A percentile compares a stretch with the other conserved stretches of the same genome.
Evolutionary conservation across 2,329 filamentous ascomycete genomes (phyloP).

Genomic region (Torrubiella hemipterigena): DNA sequence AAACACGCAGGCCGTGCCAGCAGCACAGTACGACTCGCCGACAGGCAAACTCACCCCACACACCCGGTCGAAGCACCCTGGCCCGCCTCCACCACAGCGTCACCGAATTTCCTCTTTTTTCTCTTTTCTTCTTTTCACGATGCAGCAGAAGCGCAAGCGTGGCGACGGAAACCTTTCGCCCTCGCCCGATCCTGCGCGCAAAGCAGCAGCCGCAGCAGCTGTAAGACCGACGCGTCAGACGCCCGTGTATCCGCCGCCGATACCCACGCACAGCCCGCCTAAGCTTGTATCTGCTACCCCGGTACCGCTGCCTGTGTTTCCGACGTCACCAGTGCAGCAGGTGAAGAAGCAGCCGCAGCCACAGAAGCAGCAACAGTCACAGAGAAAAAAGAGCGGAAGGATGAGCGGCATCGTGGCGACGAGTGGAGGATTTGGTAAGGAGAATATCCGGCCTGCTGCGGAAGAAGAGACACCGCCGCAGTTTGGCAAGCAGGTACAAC

Average conservation of each 20-base stretch:
- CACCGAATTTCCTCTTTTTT: no score
- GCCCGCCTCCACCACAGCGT: no score
- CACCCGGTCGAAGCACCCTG: no score
- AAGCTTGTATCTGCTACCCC: conserved; percentile 7
- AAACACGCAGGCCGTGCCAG: neutral
- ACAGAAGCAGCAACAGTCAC: conserved; percentile 5
- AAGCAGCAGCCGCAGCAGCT: no score
- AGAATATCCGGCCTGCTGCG: conserved; percentile 16
- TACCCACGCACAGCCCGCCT: conserved; percentile 14
- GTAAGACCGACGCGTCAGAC: conserved; percentile 17
- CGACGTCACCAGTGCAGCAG: neutral
- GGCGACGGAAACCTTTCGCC: no score
- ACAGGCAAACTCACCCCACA: no score
- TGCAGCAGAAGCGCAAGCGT: no score
- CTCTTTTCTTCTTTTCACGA: no score
- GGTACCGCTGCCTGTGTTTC: conserved; percentile 6
- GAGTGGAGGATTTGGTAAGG: conserved; percentile 12
- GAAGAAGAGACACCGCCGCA: no score
- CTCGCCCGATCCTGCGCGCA: no score
- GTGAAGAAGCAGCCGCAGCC: neutral
- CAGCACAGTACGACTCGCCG: no score
- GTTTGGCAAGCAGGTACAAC: conserved; percentile 26
- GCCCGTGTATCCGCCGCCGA: conserved; percentile 19
- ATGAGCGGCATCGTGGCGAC: neutral
- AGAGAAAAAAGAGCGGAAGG: conserved; percentile 3